phyloP scores from a whole-genome alignment of 345 rosid species.

The Eutrema yunnanense region DNA sequence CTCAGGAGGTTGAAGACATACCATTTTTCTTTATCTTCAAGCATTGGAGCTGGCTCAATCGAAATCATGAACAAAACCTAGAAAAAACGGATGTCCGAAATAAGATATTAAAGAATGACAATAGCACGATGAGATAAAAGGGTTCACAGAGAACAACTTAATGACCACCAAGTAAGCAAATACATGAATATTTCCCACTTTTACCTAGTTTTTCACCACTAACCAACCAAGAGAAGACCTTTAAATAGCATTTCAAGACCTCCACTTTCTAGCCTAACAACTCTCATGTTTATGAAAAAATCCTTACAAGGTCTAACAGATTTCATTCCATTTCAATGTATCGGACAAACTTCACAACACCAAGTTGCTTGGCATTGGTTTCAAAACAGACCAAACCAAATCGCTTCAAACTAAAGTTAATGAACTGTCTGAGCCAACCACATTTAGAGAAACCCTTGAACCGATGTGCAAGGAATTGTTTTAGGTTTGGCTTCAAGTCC shows the following conservation, averaged over 20 bases:
- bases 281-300: slow-evolving; percentile 1
- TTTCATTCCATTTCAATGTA: background rate
- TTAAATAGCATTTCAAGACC: background rate
- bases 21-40: slow-evolving; percentile 99
- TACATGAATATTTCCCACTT: background rate
- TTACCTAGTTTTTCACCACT: slow-evolving; percentile 3
- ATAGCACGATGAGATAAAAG: background rate
- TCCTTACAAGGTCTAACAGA: background rate
- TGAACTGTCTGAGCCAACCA: background rate
- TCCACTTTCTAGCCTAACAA: slow-evolving; percentile 13
- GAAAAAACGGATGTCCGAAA: slow-evolving; percentile 23
- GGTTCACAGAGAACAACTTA: background rate
- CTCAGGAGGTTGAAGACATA: slow-evolving; percentile 33
- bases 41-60: slow-evolving; percentile 99
- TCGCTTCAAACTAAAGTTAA: background rate
- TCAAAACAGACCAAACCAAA: background rate
- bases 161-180: slow-evolving; percentile 6
- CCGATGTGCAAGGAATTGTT: background rate
- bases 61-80: slow-evolving; percentile 98
- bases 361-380: slow-evolving; percentile 1
- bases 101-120: slow-evolving; percentile 18
- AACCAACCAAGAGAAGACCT: background rate
- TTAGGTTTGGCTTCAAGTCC: slow-evolving; percentile 2
- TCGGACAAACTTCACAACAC: slow-evolving; percentile 2
- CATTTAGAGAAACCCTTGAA: background rate